Evolutionary conservation across 208 protist genomes (phyloP).

Genomic region (Leishmania guyanensis): DNA sequence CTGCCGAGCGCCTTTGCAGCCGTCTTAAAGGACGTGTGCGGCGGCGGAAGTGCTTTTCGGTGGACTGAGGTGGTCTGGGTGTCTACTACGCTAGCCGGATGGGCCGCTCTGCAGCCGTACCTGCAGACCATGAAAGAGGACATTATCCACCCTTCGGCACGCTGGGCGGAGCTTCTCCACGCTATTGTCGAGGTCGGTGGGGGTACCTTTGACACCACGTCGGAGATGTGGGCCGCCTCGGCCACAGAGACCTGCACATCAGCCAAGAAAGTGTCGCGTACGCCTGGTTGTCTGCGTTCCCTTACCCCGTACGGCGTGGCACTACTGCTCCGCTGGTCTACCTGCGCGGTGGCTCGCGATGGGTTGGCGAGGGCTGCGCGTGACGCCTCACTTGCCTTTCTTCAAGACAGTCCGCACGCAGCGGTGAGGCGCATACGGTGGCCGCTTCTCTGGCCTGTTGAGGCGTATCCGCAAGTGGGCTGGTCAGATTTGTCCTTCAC

Average conservation of each 20-base stretch:
- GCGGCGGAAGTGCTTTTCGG: background rate
- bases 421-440: background rate
- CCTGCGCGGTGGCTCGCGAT: constrained; percentile 24
- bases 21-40: constrained; percentile 1
- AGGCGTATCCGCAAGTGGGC: constrained; percentile 17
- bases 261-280: too few relatives aligned
- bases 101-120: constrained; percentile 25
- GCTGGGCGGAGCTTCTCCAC: constrained; percentile 16
- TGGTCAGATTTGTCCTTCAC: constrained; percentile 5
- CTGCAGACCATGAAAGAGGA: background rate
- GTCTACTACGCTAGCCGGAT: constrained; percentile 16
- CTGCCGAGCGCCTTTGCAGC: constrained; percentile 10
- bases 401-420: background rate
- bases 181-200: constrained; percentile 12
- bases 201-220: background rate
- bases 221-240: background rate
- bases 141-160: background rate
- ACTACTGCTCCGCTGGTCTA: constrained; percentile 59
- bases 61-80: constrained; percentile 16
- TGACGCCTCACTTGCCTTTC: constrained; percentile 4
- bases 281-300: background rate
- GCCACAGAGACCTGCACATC: background rate
- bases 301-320: constrained; percentile 13
- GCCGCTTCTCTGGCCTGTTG: constrained; percentile 31
- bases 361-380: constrained; percentile 37